Conservation (phyloP, 2,329 filamentous ascomycete species). For the Colletotrichum musae region DNA sequence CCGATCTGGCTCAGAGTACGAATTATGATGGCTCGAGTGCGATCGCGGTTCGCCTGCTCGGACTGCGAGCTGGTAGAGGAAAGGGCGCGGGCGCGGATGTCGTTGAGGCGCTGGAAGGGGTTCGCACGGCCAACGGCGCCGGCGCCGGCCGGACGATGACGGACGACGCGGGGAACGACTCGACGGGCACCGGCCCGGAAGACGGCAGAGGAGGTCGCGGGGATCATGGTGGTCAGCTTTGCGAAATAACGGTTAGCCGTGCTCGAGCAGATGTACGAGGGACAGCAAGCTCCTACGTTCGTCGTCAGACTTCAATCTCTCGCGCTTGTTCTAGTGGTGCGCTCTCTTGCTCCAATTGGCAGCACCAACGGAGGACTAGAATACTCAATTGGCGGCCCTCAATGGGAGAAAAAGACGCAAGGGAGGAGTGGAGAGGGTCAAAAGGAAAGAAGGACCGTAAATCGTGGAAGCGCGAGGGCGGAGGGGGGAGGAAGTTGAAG, state of each 20-base stretch:
- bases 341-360: slow-evolving; percentile 21
- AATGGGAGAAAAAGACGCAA: slow-evolving; percentile 6
- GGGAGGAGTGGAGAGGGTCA: slow-evolving; percentile 5
- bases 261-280: slow-evolving; percentile 4
- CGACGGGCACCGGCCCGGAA: slow-evolving; percentile 61
- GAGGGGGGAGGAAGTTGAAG: slow-evolving; percentile 3
- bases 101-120: slow-evolving; percentile 41
- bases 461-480: slow-evolving; percentile 19
- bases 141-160: slow-evolving; percentile 41
- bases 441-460: slow-evolving; percentile 20
- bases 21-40: slow-evolving; percentile 85
- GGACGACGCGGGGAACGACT: slow-evolving; percentile 51
- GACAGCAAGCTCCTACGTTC: slow-evolving; percentile 13
- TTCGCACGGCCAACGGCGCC: slow-evolving; percentile 45
- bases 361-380: slow-evolving; percentile 26
- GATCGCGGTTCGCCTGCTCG: slow-evolving; percentile 62
- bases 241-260: not conserved
- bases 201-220: slow-evolving; percentile 57
- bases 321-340: not conserved
- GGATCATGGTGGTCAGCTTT: slow-evolving; percentile 54
- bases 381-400: slow-evolving; percentile 30
- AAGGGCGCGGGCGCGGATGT: slow-evolving; percentile 49
- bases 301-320: slow-evolving; percentile 8
- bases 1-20: slow-evolving; percentile 96
- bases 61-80: slow-evolving; percentile 52